Evolutionary conservation across 371 early-diverging fungal genomes (phyloP).

Genomic region (Lichtheimia ramosa): DNA sequence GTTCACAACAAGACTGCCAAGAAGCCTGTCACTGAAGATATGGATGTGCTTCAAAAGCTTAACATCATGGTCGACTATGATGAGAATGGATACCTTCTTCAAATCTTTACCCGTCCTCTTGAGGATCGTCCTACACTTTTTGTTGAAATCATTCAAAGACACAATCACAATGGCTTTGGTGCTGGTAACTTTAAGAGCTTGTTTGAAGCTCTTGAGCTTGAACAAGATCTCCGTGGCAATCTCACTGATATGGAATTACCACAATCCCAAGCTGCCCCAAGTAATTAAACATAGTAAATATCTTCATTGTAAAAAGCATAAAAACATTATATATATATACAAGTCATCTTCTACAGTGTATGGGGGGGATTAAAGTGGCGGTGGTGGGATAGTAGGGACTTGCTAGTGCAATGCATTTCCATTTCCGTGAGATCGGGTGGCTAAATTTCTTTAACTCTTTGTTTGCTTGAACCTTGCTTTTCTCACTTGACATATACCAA

Average conservation of each 20-base stretch:
- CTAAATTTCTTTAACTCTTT: too few relatives aligned
- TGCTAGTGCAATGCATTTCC: too few relatives aligned
- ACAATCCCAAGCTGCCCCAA: conserved; percentile 20
- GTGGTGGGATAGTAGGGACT: too few relatives aligned
- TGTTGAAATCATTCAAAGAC: conserved; percentile 95
- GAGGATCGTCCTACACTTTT: conserved; percentile 97
- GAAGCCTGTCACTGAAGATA: conserved; percentile 77
- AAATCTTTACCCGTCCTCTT: conserved; percentile 92
- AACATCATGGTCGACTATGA: conserved; percentile 95
- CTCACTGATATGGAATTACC: conserved; percentile 53
- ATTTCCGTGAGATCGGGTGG: too few relatives aligned
- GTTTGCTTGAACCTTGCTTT: too few relatives aligned
- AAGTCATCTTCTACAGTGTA: too few relatives aligned
- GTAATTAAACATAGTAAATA: conserved; percentile 13
- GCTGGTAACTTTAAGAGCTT: conserved; percentile 98
- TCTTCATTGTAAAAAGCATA: too few relatives aligned
- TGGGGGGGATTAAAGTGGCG: too few relatives aligned
- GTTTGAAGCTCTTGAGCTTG: conserved; percentile 93
- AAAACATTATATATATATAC: too few relatives aligned
- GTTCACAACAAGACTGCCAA: conserved; percentile 56
- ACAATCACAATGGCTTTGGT: conserved; percentile 95
- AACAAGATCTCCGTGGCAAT: conserved; percentile 93
- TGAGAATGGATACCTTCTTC: conserved; percentile 93
- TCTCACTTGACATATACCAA: too few relatives aligned
- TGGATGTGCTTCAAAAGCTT: conserved; percentile 80